Evolutionary conservation across 257 asterid species (phyloP).

Genomic region (Salvia hispanica): DNA sequence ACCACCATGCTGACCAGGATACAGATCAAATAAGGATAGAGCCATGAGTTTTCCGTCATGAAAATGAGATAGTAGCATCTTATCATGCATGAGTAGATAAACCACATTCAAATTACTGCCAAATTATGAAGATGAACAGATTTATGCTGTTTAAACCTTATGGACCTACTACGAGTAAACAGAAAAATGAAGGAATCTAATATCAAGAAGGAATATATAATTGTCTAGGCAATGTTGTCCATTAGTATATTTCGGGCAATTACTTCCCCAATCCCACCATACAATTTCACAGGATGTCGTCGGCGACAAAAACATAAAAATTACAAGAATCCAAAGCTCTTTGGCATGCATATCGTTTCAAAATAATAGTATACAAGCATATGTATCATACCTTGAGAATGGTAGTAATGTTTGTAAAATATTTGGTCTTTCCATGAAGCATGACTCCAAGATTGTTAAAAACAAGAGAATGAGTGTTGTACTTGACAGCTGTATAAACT

Average conservation of each 20-base stretch:
- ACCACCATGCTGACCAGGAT: slow-evolving; percentile 68
- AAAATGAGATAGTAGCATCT: slow-evolving; percentile 23
- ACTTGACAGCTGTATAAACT: slow-evolving; percentile 41
- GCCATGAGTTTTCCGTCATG: slow-evolving; percentile 19
- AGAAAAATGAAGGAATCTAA: not conserved
- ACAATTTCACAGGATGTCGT: slow-evolving; percentile 9
- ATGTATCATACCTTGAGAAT: slow-evolving; percentile 56
- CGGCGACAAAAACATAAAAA: not conserved
- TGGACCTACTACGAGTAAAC: not conserved
- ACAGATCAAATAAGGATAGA: slow-evolving; percentile 26
- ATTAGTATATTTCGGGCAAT: not conserved
- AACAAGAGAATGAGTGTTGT: slow-evolving; percentile 41
- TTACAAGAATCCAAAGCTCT: slow-evolving; percentile 14
- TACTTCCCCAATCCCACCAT: slow-evolving; percentile 2
- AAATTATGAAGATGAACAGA: not conserved
- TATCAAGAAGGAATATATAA: not conserved
- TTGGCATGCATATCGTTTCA: slow-evolving; percentile 10
- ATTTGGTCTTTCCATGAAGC: slow-evolving; percentile 71
- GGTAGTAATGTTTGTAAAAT: slow-evolving; percentile 54
- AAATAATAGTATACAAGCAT: slow-evolving; percentile 26
- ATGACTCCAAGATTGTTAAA: slow-evolving; percentile 63
- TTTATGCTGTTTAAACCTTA: not conserved
- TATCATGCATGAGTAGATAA: slow-evolving; percentile 11
- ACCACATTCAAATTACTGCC: not conserved
- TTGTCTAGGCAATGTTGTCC: not conserved